Evolutionary conservation across 768 basidiomycete species (phyloP), one percentile per base, ranked within the genome.

Genomic region (Stropharia rugosoannulata): DNA sequence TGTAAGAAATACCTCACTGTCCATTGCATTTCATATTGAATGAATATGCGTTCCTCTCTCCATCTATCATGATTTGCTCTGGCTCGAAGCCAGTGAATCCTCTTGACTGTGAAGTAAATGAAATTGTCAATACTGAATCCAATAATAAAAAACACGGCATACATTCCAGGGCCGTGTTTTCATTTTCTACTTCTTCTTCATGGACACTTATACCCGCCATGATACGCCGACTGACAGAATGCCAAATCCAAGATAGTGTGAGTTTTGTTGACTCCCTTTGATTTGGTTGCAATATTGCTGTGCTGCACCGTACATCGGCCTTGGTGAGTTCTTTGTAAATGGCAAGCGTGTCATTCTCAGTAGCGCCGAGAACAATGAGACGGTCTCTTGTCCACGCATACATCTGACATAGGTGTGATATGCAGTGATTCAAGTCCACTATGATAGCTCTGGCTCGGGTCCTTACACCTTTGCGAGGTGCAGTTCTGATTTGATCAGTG

Each of bases 81-180:
- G 6, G 59, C 63, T 9, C 55, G 54, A 11, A 64, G 27, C 61
- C 63, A 64, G 38, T 64, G 61, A 15, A 64, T 57, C 18, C 56
- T 50, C 22, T 49, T 13, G 40, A 60, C 61, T 64, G 27, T 5
- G 18, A 5, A 39, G 25, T 38, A 22, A 10, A 27, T n/a, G n/a
- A n/a, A n/a, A n/a, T n/a, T n/a, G 22, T 49, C 9, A 40, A 25
- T 15, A n/a, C n/a, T n/a, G n/a, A n/a, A n/a, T n/a, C n/a, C 1
- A 32, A 15, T 49, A 16, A 27, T 29, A 9, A 11, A 18, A 11
- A 57, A n/a, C n/a, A n/a, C n/a, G n/a, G n/a, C 46, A 54, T 54
- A 61, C 58, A 62, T 57, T 60, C 56, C 0, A 42, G 8, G 1
- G 45, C 9, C 6, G 54, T 43, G 1, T 38, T 32, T 4, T 22